Evolutionary conservation across 169 alveolate genomes (phyloP).

Genomic region (Cryptosporidium canis): DNA sequence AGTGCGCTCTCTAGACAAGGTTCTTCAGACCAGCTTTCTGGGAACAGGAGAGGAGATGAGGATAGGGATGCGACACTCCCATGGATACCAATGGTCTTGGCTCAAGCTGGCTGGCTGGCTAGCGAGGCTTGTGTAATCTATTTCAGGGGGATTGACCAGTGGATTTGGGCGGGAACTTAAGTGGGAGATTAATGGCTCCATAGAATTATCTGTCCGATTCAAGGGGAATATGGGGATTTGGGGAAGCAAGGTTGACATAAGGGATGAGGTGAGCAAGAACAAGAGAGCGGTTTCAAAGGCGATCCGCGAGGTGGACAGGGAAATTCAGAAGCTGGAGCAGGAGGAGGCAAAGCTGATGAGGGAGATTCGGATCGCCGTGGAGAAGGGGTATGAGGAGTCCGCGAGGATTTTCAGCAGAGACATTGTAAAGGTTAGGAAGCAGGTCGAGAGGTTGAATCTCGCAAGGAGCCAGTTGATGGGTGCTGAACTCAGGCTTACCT

Average conservation of each 20-base stretch:
- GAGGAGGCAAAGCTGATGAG: conserved; percentile 24
- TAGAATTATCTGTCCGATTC: not conserved
- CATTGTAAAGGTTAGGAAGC: conserved; percentile 36
- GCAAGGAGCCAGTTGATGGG: conserved; percentile 70
- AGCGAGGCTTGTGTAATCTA: no score
- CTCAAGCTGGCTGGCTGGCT: no score
- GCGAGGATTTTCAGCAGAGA: conserved; percentile 66
- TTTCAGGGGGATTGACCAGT: no score
- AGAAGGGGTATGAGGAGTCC: conserved; percentile 43
- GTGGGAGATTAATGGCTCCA: not conserved
- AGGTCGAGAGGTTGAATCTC: conserved; percentile 24
- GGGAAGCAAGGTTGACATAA: conserved; percentile 42
- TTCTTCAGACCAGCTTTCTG: not conserved
- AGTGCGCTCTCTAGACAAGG: not conserved
- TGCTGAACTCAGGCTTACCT: conserved; percentile 47
- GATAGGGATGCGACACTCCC: no score
- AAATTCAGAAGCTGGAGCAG: conserved; percentile 42
- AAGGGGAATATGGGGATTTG: conserved; percentile 56
- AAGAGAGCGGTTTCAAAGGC: conserved; percentile 67
- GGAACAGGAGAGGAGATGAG: not conserved
- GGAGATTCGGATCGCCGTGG: conserved; percentile 25
- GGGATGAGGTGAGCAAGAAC: conserved; percentile 41
- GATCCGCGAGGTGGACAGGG: conserved; percentile 55
- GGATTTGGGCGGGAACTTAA: not conserved
- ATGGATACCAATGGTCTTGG: no score